Conservation (phyloP, 169 alveolate genomes). For the Eimeria maxima region DNA sequence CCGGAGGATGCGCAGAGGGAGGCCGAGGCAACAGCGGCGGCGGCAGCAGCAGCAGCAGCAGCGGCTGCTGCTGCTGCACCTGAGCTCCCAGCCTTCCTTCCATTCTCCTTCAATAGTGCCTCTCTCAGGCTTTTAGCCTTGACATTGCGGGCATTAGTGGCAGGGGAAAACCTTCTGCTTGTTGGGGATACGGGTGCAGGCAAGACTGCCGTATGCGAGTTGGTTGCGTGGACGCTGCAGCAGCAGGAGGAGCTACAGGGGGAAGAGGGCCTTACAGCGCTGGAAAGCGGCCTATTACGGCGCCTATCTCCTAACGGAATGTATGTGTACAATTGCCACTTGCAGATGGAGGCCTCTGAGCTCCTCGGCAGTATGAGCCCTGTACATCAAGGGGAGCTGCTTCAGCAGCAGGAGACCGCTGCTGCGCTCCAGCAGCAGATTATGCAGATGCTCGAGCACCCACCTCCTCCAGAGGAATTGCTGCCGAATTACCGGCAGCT, state of each 20-base stretch:
- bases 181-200: constrained; percentile 99
- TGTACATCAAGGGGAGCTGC: constrained; percentile 75
- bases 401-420: constrained; percentile 66
- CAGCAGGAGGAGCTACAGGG: constrained; percentile 57
- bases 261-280: neutral
- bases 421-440: constrained; percentile 23
- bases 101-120: constrained; percentile 85
- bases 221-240: constrained; percentile 90
- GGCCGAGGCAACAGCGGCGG: constrained; percentile 50
- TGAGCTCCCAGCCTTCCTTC: constrained; percentile 78
- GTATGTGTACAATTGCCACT: constrained; percentile 73
- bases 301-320: constrained; percentile 65
- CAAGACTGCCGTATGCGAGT: constrained; percentile 97
- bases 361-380: constrained; percentile 79
- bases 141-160: constrained; percentile 94
- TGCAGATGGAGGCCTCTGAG: constrained; percentile 83
- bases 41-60: constrained; percentile 25
- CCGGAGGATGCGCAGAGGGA: constrained; percentile 23
- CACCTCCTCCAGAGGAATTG: constrained; percentile 43
- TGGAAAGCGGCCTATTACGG: neutral
- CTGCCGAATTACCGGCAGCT: constrained; percentile 30
- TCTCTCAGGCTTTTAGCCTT: constrained; percentile 93
- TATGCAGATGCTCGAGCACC: constrained; percentile 37
- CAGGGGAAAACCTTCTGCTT: constrained; percentile 98
- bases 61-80: constrained; percentile 75